Percentiles rank a stretch among this genome's conserved stretches.
These are phyloP conservation scores for Colletotrichum cordylinicola DNA, from an alignment of 2,329 filamentous ascomycete species.

Conservation along the genomic window DNA sequence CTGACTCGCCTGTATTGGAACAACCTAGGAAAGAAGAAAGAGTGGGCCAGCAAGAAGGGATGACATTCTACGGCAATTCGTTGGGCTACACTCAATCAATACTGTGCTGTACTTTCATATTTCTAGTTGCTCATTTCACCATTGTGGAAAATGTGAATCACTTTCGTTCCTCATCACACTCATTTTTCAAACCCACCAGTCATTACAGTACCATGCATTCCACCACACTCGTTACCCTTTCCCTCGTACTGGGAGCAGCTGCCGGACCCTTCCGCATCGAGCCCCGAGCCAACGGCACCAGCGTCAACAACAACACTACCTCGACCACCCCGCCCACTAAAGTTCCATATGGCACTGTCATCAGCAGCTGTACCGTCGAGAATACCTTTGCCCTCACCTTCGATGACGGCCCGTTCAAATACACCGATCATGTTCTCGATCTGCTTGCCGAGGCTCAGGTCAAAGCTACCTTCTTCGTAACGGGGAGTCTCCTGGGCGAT, in stretches of 20 bases:
- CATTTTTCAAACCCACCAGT: not conserved
- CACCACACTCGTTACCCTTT: not conserved
- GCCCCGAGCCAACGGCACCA: not conserved
- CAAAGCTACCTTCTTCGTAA: constrained; percentile 38
- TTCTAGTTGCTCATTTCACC: not conserved
- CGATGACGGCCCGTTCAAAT: constrained; percentile 50
- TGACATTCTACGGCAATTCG: not conserved
- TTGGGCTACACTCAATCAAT: not conserved
- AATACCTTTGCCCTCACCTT: constrained; percentile 48
- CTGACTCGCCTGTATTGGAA: not conserved
- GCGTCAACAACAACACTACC: not conserved
- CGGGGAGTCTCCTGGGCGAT: constrained; percentile 34
- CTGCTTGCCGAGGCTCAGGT: constrained; percentile 32
- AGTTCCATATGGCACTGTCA: not conserved
- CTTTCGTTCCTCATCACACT: not conserved
- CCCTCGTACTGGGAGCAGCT: not conserved
- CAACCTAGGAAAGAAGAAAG: not conserved
- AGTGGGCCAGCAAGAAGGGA: not conserved
- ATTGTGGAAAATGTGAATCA: not conserved
- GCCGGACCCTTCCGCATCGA: not conserved
- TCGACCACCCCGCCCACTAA: not conserved
- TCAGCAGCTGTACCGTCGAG: constrained; percentile 31
- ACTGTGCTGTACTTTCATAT: not conserved
- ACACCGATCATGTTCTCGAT: constrained; percentile 46
- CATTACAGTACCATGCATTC: not conserved